Evolutionary conservation across 768 basidiomycete genomes (phyloP), one percentile per base, ranked within the genome.

Genomic region (Tricholoma sp.): DNA sequence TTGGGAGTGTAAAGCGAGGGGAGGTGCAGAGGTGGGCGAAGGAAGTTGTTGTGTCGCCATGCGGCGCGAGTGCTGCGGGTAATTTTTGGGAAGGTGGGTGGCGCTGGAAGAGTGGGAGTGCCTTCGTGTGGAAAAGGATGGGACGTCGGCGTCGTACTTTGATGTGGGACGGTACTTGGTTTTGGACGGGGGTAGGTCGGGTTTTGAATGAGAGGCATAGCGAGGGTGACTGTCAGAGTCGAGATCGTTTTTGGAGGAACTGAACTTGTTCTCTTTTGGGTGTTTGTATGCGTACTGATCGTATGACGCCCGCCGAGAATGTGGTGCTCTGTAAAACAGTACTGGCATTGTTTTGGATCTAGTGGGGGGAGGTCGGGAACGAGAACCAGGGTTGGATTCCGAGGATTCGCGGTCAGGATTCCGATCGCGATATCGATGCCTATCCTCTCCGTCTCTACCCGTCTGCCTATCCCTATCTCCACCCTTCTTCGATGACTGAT

Each of bases 271-370:
- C 21, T 50, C 57, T 5, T 46, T 52, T 24, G 56, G 43, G 31
- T 41, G 52, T 10, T 54, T 51, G 18, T 54, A 52, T 4, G 49
- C 34, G 24, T 51, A 60, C 21, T 29, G 22, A 29, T 62, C 59
- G 37, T 60, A 58, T 14, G 59, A 61, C 21, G 54, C 52, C 43
- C 59, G 35, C 4, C 56, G 59, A 9, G 54, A 22, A 6, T 57
- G 52, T 9, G 55, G 35, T 1, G 21, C 18, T 24, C 35, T 51
- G 5, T 19, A 18, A 4, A 34, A 21, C n/a, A 2, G 5, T 32
- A 9, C 35, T 18, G 56, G 54, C 0, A 51, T 27, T 9, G 43
- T 52, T 52, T 61, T 51, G 6, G 49, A 50, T 29, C 59, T 43
- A 6, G n/a, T 2, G 16, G 43, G 29, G n/a, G 53, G 24, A 7